Base-by-base conservation (phyloP, 805 yeast species). In the Cephaloascus albidus region DNA sequence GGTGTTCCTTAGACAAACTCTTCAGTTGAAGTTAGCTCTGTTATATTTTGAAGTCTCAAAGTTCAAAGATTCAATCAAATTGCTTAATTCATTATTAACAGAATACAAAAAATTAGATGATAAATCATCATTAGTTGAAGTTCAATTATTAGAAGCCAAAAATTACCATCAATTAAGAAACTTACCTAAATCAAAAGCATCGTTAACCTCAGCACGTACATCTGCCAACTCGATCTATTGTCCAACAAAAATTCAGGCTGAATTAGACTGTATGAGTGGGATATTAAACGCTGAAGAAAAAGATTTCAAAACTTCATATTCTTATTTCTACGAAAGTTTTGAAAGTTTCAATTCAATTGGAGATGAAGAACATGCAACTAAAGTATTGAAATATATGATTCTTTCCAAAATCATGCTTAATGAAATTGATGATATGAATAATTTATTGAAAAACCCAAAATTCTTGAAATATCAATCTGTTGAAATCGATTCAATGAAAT, bases 201-300 rank as follows among this genome's bases (percentile, higher is more conserved):
- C 96, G 2, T 70, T 93, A 51, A 88, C 97, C 2, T 81, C 95
- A 36, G 96, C 98, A 2, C 77, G 97, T 60, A 93, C 98, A 0
- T 83, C 95, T 3, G 98, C 98, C n/a, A 94, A 93, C 59, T 76
- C 97, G 18, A 86, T 93, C 38, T 94, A 89, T 65, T 85, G 96
- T 52, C 95, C 97, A 8, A 85, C 97, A n/a, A 68, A 80, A 38
- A 73, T 83, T 50, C 96, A 93, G 63, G 97, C 97, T 1, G 95
- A 88, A 55, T 73, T 93, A 40, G 99, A 93, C 58, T 76, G 86
- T 63, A 88, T 90, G 81, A 81, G 94, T 56, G 98, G 99, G 50
- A 80, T 90, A 40, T 72, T 93, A 45, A 94, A 90, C 64, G 95
- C 97, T 31, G 97, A 93, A 61, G 97, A 93, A 52, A 85, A 85